These are phyloP conservation scores for Collybia sp. DNA, from an alignment of 768 basidiomycete genomes.

Conservation along the genomic window DNA sequence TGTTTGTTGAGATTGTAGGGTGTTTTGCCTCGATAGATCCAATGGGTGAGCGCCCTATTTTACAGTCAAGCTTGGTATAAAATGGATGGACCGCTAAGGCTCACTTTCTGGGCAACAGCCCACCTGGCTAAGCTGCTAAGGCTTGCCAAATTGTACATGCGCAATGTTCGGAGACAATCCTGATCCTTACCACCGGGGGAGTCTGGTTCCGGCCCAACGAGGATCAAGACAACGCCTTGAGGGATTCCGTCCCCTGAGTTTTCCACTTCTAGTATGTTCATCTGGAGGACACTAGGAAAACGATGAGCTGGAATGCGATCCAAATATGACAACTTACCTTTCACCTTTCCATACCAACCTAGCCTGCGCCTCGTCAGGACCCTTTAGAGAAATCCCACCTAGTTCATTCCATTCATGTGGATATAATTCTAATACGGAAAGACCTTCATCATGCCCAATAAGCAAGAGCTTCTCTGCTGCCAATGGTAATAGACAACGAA, in stretches of 20 bases:
- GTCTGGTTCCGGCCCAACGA: slow-evolving; percentile 63
- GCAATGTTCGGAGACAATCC: slow-evolving; percentile 51
- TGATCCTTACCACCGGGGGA: slow-evolving; percentile 42
- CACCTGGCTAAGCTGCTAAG: slow-evolving; percentile 72
- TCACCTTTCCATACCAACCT: slow-evolving; percentile 75
- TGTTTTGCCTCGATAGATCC: slow-evolving; percentile 47
- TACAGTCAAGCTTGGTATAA: slow-evolving; percentile 5
- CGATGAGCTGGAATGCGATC: background rate
- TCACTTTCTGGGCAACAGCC: slow-evolving; percentile 64
- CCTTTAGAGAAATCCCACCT: slow-evolving; percentile 45
- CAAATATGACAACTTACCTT: slow-evolving; percentile 38
- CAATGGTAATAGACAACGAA: slow-evolving; percentile 72
- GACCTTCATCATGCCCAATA: slow-evolving; percentile 74
- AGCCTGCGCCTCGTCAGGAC: slow-evolving; percentile 68
- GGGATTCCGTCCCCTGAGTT: slow-evolving; percentile 43
- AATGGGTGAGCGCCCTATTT: slow-evolving; percentile 55
- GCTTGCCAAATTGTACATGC: slow-evolving; percentile 84
- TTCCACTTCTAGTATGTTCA: slow-evolving; percentile 71
- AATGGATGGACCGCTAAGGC: slow-evolving; percentile 4
- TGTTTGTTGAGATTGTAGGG: slow-evolving; percentile 47
- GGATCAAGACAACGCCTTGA: slow-evolving; percentile 72
- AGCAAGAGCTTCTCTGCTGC: slow-evolving; percentile 62
- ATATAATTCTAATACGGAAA: slow-evolving; percentile 81
- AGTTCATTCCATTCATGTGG: slow-evolving; percentile 63
- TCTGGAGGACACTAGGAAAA: slow-evolving; percentile 61